Conservation (phyloP, 257 asterid species). For the Capsicum baccatum region DNA sequence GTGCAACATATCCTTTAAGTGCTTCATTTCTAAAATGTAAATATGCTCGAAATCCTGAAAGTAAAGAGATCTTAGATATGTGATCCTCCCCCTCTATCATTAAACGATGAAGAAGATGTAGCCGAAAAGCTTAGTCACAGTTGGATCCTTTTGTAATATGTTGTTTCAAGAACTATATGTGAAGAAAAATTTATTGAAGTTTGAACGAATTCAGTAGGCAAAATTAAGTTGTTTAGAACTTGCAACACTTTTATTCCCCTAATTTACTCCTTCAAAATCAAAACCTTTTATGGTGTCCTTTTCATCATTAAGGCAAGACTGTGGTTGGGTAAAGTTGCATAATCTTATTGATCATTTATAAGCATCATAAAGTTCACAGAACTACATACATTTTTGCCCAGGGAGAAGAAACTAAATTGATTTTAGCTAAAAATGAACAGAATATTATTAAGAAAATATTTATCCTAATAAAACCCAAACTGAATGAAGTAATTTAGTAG, state of each 20-base stretch:
- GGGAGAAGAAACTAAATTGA: neutral
- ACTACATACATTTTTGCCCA: neutral
- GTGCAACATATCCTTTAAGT: neutral
- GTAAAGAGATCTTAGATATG: neutral
- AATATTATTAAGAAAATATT: neutral
- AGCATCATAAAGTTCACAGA: neutral
- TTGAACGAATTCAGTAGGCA: too few relatives aligned
- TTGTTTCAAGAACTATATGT: neutral
- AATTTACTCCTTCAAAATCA: too few relatives aligned
- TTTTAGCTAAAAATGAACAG: neutral
- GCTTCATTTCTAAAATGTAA: neutral
- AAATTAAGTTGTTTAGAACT: too few relatives aligned
- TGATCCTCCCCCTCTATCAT: neutral
- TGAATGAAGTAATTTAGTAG: neutral
- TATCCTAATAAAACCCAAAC: neutral
- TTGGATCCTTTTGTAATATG: neutral
- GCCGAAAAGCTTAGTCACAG: neutral
- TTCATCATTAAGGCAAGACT: too few relatives aligned
- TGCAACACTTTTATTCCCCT: too few relatives aligned
- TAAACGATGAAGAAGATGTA: neutral
- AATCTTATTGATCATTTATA: neutral
- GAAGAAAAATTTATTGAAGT: too few relatives aligned
- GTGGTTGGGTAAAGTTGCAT: too few relatives aligned
- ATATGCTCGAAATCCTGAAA: constrained; percentile 1
- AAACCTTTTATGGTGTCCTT: too few relatives aligned